Conservation (phyloP, 441 rosid species). For the Eruca vesicaria region DNA sequence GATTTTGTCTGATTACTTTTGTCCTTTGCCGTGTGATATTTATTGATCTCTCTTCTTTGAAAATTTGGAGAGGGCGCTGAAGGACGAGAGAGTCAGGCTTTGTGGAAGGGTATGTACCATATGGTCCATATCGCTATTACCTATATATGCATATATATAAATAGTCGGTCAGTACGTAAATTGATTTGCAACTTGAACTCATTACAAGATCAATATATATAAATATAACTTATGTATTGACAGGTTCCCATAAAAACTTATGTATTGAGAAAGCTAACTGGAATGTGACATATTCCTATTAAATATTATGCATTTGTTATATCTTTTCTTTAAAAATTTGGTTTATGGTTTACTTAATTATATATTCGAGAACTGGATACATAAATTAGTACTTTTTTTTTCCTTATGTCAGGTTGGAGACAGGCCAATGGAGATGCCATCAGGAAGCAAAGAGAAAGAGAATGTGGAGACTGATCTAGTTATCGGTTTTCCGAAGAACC, state of each 20-base stretch:
- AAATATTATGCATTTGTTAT: not conserved
- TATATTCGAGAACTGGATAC: slow-evolving; percentile 18
- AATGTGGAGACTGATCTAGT: slow-evolving; percentile 23
- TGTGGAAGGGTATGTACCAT: slow-evolving; percentile 34
- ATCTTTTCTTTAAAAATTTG: not conserved
- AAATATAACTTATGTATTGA: not conserved
- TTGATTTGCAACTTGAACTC: slow-evolving; percentile 12
- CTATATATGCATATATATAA: not conserved
- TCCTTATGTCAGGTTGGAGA: slow-evolving; percentile 4
- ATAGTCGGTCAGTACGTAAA: not conserved
- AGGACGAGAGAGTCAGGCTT: slow-evolving; percentile 42
- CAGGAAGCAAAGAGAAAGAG: slow-evolving; percentile 10
- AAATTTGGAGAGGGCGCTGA: slow-evolving; percentile 45
- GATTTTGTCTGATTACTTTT: not conserved
- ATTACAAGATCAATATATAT: not conserved
- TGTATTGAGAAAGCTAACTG: not conserved
- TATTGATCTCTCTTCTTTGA: not conserved
- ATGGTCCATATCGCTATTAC: slow-evolving; percentile 14
- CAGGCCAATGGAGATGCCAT: slow-evolving; percentile 1
- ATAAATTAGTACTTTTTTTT: not conserved
- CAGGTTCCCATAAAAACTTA: too few relatives aligned
- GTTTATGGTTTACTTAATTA: not conserved
- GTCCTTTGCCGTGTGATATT: not conserved
- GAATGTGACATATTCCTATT: not conserved
- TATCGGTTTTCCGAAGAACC: slow-evolving; percentile 5